Evolutionary conservation across 1,284 basidiomycete genomes (phyloP), one percentile per base, ranked within the genome.

Genomic region (Salmacisia buchloeana): DNA sequence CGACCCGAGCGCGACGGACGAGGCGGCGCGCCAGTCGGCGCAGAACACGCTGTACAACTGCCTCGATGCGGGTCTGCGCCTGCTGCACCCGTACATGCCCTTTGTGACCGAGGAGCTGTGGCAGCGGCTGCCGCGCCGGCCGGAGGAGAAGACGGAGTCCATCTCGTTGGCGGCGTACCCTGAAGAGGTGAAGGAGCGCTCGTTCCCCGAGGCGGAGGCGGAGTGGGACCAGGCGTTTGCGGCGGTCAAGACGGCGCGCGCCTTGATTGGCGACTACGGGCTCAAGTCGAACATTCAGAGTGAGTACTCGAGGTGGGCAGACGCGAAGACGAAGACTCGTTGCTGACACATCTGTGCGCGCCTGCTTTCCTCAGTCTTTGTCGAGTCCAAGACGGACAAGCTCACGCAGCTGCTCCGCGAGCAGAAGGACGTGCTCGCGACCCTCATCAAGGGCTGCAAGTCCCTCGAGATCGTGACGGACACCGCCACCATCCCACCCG

Each of bases 31-130:
- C 62, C 84, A 83, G 58, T 97, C 93, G 6, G 91, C 94, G 13
- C 94, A 97, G 80, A 91, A 98, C 82, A 98, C 94, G 0, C 83
- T 99, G 54, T 97, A 97, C 81, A 94, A 90, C 13, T 94, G 92
- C 79, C 84, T 98, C 43, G 96, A 99, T 74, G 83, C 88, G 63
- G 96, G 94, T 12, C 83, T 98, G 59, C 86, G 88, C 57, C 84
- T 99, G 9, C 84, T 98, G 13, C 96, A 98, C 81, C 94, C 96
- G 1, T 94, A 97, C 83, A 98, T 98, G 96, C 96, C 96, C 1
- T 98, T 89, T 81, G 92, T 99, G 46, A 97, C 94, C 1, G 96
- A 99, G 82, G 96, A 98, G 81, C 83, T 99, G 21, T 98, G 96
- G 96, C 96, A 99, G 80, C 87, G 94, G 46, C 83, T 98, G 10